phyloP scores from a whole-genome alignment of 305 asterid genomes.

The Ajuga reptans region DNA sequence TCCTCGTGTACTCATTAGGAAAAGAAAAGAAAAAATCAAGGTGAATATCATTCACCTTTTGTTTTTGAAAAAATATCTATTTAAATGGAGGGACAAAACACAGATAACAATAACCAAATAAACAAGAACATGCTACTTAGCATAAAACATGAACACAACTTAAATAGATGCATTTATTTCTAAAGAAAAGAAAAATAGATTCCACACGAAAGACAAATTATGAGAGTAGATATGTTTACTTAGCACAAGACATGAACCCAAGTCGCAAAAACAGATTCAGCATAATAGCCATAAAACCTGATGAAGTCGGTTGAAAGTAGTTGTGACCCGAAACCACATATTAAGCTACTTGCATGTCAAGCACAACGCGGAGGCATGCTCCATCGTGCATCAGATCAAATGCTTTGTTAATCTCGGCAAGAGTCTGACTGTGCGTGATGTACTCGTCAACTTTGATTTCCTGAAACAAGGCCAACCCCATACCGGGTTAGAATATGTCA shows the following conservation, averaged over 20 bases:
- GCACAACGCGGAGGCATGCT: conserved; percentile 81
- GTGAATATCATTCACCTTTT: too few species aligned
- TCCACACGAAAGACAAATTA: too few species aligned
- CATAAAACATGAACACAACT: too few species aligned
- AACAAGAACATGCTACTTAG: too few species aligned
- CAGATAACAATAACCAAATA: too few species aligned
- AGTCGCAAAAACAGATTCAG: neutral
- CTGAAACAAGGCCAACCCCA: conserved; percentile 30
- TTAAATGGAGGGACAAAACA: too few species aligned
- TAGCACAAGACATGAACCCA: neutral
- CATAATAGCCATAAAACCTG: neutral
- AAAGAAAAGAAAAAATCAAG: too few species aligned
- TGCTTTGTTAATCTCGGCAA: conserved; percentile 69
- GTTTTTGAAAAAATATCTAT: too few species aligned
- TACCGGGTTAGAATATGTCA: neutral
- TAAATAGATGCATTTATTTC: too few species aligned
- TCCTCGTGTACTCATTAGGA: too few species aligned
- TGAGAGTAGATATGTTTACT: neutral
- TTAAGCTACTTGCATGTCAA: conserved; percentile 37
- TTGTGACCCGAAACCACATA: neutral
- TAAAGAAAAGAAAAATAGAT: too few species aligned
- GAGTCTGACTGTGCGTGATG: conserved; percentile 76
- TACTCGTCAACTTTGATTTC: conserved; percentile 99
- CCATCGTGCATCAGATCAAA: conserved; percentile 95
- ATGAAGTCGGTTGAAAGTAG: neutral